Evolutionary conservation across 2,329 filamentous ascomycete species (phyloP).

Genomic region (Alternaria alternata): DNA sequence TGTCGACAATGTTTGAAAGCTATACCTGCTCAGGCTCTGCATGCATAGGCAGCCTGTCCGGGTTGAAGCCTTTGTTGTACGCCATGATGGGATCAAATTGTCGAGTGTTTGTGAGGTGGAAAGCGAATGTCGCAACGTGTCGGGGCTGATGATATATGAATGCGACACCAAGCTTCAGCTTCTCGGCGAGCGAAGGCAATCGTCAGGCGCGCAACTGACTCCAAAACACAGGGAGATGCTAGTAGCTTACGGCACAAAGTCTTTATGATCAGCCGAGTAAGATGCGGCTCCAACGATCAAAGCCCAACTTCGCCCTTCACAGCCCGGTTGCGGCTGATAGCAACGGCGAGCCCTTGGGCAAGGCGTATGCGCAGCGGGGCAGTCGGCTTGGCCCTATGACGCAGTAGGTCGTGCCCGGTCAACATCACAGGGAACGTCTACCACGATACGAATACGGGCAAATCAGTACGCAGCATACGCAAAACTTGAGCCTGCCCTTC

Average conservation of each 20-base stretch:
- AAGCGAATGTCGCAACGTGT: constrained; percentile 8
- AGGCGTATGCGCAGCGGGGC: constrained; percentile 25
- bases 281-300: constrained; percentile 19
- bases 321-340: constrained; percentile 38
- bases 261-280: constrained; percentile 3
- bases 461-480: background rate
- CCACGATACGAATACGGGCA: constrained; percentile 7
- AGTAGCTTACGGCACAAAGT: constrained; percentile 5
- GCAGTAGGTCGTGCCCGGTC: constrained; percentile 12
- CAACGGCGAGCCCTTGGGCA: constrained; percentile 10
- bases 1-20: constrained; percentile 30
- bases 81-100: constrained; percentile 69
- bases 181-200: constrained; percentile 11
- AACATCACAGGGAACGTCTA: background rate
- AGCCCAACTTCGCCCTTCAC: constrained; percentile 33
- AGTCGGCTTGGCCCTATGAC: constrained; percentile 35
- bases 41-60: constrained; percentile 92
- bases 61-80: constrained; percentile 92
- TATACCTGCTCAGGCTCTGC: constrained; percentile 76
- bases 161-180: constrained; percentile 22
- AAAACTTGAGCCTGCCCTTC: constrained; percentile 8
- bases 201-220: constrained; percentile 12
- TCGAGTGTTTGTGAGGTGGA: constrained; percentile 10
- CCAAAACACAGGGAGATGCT: constrained; percentile 8
- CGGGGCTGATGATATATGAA: constrained; percentile 29